Evolutionary conservation across 306 rosid genomes (phyloP), one percentile per base, ranked within the genome.

Genomic region (Begonia fuchsioides): DNA sequence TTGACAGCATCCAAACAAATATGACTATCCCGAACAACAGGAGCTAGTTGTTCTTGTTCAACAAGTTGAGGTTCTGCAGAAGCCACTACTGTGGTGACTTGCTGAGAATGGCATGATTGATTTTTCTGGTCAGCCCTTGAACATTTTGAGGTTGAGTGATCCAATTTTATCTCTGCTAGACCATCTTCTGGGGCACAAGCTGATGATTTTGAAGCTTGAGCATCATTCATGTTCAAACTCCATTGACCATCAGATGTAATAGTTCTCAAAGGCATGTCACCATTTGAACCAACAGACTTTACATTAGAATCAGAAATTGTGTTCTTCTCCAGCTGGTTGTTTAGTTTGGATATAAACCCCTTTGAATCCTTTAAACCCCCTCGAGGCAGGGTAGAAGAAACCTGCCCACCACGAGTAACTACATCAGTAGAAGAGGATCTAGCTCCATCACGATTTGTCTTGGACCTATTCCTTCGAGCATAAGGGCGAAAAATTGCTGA

Each of bases 381-480:
- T 4, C 8, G 35, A 26, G 35, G 8, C 0, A 8, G 35, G 35
- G 8, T 8, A 26, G 35, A 26, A 5, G 35, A 26, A 0, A 26
- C 35, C 7, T 2, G 35, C 35, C 35, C 35, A 26, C 35, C 35
- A 8, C 68, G 70, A 51, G 52, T 61, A 48, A 47, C 60, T 13
- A 54, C 47, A 54, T 69, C 80, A 48, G 44, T 44, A 43, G 80
- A 67, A 69, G 52, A 61, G 51, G 69, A 68, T 47, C 72, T 62
- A 61, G 93, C 67, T 58, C 83, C 72, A 49, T 72, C 96, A 50
- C 83, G 93, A 78, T 71, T 82, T 58, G 96, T 63, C 66, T 69
- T 82, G 62, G 99, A 85, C 75, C 96, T 78, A 62, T 79, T 80
- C 66, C 99, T 80, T 67, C 99, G 94, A 39, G 94, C 87, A 73